Evolutionary conservation across 2,329 filamentous ascomycete genomes (phyloP), one percentile per base, ranked within the genome.

Genomic region (Trichoderma simmonsii): DNA sequence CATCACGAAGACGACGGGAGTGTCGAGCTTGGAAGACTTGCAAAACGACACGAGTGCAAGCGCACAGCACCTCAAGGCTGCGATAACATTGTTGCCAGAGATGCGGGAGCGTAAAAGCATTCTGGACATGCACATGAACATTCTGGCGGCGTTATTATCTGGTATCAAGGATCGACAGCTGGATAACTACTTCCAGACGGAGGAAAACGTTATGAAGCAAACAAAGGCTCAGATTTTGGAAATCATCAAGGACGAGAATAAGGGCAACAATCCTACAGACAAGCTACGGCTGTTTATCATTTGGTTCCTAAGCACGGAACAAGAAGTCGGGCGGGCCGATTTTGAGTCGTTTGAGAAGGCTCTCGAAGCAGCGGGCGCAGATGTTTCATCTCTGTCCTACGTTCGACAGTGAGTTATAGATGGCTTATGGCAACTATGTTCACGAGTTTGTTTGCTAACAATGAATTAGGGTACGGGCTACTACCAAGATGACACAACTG

Each of bases 51-150:
- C 92, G 1, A 93, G 92, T 76, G 91, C 94, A 51, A 97, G 94
- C 71, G 95, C 96, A 18, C 93, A 97, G 77, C 96, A 99, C 80
- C 87, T 99, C 60, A 99, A 98, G 82, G 94, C 95, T 4, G 97
- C 95, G 14, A 97, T 99, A 77, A 97, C 95, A 0, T 85, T 97
- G 26, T 86, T 99, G 15, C 97, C 96, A 0, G 95, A 98, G 81
- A 86, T 99, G 75, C 88, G 94, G 74, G 96, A 98, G 81, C 91
- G 96, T 72, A 99, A 99, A 80, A 91, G 91, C n/a, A 88, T 92
- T 24, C 88, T 99, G 6, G 96, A 98, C 79, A 98, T 98, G 93
- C 96, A 99, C 81, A 99, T 99, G 96, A 98, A 97, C 80, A 97
- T 98, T 72, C 87, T 97, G 4, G 95, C 95, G 1, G 93, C 93